phyloP scores from a whole-genome alignment of 352 stramenopile genomes.

The Plasmopara viticola region DNA sequence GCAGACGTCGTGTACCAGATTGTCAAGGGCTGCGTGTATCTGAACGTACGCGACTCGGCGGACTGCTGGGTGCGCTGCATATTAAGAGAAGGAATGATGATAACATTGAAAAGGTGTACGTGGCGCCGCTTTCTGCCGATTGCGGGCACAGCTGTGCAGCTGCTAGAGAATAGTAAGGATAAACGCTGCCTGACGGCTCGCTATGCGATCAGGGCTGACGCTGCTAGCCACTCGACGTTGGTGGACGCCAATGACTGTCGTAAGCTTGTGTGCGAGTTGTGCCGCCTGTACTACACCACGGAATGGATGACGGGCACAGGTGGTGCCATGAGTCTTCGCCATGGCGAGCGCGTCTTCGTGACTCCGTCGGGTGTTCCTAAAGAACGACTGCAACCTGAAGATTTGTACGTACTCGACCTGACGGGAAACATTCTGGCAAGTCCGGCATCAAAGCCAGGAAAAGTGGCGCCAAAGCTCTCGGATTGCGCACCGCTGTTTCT shows the following conservation, averaged over 20 bases:
- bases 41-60: constrained; percentile 66
- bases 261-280: constrained; percentile 66
- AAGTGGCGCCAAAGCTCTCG: constrained; percentile 75
- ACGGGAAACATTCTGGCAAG: constrained; percentile 72
- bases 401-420: constrained; percentile 92
- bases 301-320: constrained; percentile 95
- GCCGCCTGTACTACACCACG: constrained; percentile 63
- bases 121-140: constrained; percentile 45
- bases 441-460: constrained; percentile 33
- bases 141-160: constrained; percentile 10
- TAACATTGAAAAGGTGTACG: constrained; percentile 20
- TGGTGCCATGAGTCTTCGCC: constrained; percentile 90
- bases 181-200: constrained; percentile 20
- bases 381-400: constrained; percentile 92
- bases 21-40: constrained; percentile 30
- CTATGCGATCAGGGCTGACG: constrained; percentile 37
- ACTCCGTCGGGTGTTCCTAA: constrained; percentile 95
- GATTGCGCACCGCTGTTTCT: constrained; percentile 93
- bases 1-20: constrained; percentile 33
- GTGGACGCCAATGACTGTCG: constrained; percentile 35
- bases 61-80: constrained; percentile 61
- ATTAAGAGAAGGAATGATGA: constrained; percentile 31
- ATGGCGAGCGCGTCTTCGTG: constrained; percentile 92
- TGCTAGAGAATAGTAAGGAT: constrained; percentile 11
- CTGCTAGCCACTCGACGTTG: constrained; percentile 32